Evolutionary conservation across 225 moss, liverwort and hornwort genomes (phyloP), one percentile per base, ranked within the genome.

Genomic region (Pleurozium schreberi): DNA sequence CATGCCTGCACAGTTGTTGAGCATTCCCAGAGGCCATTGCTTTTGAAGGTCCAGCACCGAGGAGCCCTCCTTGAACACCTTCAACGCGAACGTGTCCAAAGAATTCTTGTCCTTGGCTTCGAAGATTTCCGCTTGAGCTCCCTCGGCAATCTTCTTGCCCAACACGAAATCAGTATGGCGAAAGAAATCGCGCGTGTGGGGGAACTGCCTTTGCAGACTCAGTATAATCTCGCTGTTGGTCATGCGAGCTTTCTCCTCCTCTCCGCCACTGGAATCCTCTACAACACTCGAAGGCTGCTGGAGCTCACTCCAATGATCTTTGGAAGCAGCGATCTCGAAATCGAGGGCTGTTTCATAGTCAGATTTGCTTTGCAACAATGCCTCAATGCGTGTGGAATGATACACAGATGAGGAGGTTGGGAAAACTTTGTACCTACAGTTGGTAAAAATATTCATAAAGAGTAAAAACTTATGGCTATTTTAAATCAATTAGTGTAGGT

Each of bases 161-260:
- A 67, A 11, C 28, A 66, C 34, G 0, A 64, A 0, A 5, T 1
- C 5, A 49, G 0, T 0, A 3, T 47, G 4, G 0, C 0, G 0
- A 22, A 82, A 83, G 28, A 83, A 83, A 8, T 8, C 2, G 3
- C 36, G 26, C 2, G 9, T 8, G 12, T 38, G 17, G 12, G n/a
- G 67, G 12, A 47, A 84, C n/a, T 53, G 52, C n/a, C 13, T 52
- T n/a, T 4, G 27, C 27, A 84, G 11, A 40, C 53, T 67, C 67
- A 3, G 2, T 12, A 83, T 18, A 12, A 83, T 83, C 38, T 67
- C 67, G 5, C 5, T 15, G 6, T 53, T 83, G 38, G 53, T 67
- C 19, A 27, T 4, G 12, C 3, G 38, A 25, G 12, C 27, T 36
- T 25, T 6, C 7, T 4, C 18, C 26, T 27, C 11, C 52, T 26